A percentile compares a stretch with the other conserved stretches of the same genome.
These are phyloP conservation scores for Solanum okadae DNA, from an alignment of 257 asterid genomes.

Conservation along the genomic window DNA sequence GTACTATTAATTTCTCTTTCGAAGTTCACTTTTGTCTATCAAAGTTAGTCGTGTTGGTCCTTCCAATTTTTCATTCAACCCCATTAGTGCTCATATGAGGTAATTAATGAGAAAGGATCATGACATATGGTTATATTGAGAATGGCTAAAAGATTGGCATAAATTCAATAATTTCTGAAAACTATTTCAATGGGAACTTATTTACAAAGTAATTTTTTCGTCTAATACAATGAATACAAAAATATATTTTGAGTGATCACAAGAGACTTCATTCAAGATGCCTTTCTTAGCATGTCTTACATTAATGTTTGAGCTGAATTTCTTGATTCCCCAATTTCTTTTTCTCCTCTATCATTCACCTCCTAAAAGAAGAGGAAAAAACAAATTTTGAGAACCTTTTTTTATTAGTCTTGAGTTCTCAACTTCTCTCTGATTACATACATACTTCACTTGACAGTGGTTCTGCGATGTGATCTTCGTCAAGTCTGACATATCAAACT, in stretches of 20 bases:
- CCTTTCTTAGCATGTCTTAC: not conserved
- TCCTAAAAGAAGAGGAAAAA: too few species aligned
- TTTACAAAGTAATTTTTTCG: too few species aligned
- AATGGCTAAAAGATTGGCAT: too few species aligned
- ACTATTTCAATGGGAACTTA: too few species aligned
- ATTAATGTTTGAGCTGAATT: not conserved
- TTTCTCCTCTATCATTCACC: too few species aligned
- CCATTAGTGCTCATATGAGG: not conserved
- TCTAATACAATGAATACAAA: too few species aligned
- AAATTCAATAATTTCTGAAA: not conserved
- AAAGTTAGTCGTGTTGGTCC: not conserved
- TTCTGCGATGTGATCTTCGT: not conserved
- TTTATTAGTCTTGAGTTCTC: not conserved
- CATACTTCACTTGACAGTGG: not conserved
- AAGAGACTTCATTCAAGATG: not conserved
- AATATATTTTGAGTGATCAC: not conserved
- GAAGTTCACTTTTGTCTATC: not conserved
- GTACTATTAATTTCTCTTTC: too few species aligned
- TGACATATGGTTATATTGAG: not conserved
- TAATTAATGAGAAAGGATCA: too few species aligned
- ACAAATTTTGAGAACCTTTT: too few species aligned
- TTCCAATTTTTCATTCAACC: not conserved
- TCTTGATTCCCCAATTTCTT: not conserved
- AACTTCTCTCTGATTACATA: too few species aligned
- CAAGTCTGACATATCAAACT: not conserved